These are phyloP conservation scores for Hanseniaspora lindneri DNA, from an alignment of 805 yeast species.

Conservation along the genomic window DNA sequence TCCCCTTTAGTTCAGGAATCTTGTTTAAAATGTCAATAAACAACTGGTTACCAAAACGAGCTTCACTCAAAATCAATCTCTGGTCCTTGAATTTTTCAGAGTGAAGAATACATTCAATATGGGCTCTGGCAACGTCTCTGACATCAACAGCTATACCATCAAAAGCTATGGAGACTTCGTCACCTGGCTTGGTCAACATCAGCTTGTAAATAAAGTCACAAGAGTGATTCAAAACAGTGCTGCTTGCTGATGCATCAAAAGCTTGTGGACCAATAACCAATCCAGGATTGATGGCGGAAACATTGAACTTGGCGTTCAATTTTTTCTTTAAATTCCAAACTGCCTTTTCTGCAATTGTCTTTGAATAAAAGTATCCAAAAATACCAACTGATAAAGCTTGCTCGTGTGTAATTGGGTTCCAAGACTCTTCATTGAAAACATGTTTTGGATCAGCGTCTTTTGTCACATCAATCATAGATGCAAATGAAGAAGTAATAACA, in stretches of 20 bases:
- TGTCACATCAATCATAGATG: slow-evolving; percentile 31
- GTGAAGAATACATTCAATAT: slow-evolving; percentile 38
- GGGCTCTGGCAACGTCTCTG: slow-evolving; percentile 52
- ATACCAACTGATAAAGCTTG: slow-evolving; percentile 18
- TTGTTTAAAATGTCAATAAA: slow-evolving; percentile 28
- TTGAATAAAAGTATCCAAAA: slow-evolving; percentile 36
- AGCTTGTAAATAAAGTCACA: slow-evolving; percentile 27
- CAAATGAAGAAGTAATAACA: slow-evolving; percentile 39
- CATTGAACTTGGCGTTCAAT: slow-evolving; percentile 31
- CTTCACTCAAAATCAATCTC: slow-evolving; percentile 25
- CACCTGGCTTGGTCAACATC: slow-evolving; percentile 25
- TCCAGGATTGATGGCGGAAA: slow-evolving; percentile 35
- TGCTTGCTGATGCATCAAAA: slow-evolving; percentile 30
- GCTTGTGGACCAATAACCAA: slow-evolving; percentile 43
- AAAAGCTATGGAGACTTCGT: slow-evolving; percentile 23
- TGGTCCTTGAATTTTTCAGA: slow-evolving; percentile 26
- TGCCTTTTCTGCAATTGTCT: slow-evolving; percentile 44
- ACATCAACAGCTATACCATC: slow-evolving; percentile 38
- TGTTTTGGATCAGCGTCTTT: slow-evolving; percentile 18
- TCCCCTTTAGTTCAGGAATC: slow-evolving; percentile 35
- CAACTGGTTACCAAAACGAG: slow-evolving; percentile 24
- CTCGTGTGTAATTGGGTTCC: slow-evolving; percentile 26
- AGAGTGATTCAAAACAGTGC: slow-evolving; percentile 28
- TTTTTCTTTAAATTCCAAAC: slow-evolving; percentile 42
- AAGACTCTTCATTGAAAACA: slow-evolving; percentile 23